Base-by-base conservation (phyloP, 1,284 basidiomycete species). In the Porodaedalea pini region DNA sequence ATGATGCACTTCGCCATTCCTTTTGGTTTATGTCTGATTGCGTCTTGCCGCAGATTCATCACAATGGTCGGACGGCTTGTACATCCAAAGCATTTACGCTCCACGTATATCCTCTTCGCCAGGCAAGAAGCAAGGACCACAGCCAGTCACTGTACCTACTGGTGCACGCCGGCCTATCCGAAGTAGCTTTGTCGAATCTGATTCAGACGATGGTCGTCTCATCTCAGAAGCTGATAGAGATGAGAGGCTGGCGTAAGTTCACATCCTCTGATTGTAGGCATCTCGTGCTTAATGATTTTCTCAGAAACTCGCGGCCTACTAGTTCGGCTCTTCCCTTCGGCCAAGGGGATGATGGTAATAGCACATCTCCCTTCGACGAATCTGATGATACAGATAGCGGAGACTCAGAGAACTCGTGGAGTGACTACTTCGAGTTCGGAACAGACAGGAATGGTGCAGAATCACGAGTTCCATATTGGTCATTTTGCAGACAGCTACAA, bases 341-440 rank as follows among this genome's bases (percentile, higher is more conserved):
- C 8, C 10, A 21, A 27, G 10, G 61, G 37, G 70, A 71, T n/a
- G 79, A 80, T 29, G 75, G 81, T 4, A 78, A 82, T 29, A 78
- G 76, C 54, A 75, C 83, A 63, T 82, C 79, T 10, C 84, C 81
- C 54, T 81, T 81, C 2, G 89, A 91, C 62, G 90, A 92, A 69
- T 91, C 89, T 1, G 90, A 91, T 64, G 74, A 88, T 41, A 85
- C 81, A 2, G 83, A 84, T 45, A 69, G 66, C 21, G 74, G 73
- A 58, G 77, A 75, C 5, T 79, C 76, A 10, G 79, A 80, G 41
- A 27, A 29, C 39, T 57, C 56, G 13, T 57, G 56, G 56, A 83
- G 80, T 63, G 80, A 83, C 39, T 78, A 79, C 78, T 78, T 78
- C 25, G 75, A 81, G 36, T 59, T 68, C 53, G 69, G 60, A 4